A percentile compares a stretch with the other conserved stretches of the same genome.
phyloP scores from a whole-genome alignment of 2,329 filamentous ascomycete genomes.

The Triangularia setosa region DNA sequence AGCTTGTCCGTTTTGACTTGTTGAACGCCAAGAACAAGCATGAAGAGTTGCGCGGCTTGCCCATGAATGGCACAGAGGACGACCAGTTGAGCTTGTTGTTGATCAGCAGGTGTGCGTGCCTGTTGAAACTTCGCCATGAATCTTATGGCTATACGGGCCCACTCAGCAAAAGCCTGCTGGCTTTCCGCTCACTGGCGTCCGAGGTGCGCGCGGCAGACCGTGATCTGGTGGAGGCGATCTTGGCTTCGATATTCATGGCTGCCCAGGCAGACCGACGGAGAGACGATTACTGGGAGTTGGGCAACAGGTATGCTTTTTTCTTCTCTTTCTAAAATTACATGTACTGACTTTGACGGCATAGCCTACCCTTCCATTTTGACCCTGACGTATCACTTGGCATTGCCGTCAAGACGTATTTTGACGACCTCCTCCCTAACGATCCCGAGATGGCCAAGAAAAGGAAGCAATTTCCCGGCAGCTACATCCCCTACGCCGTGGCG shows the following conservation, averaged over 20 bases:
- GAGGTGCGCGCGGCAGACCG: conserved; percentile 75
- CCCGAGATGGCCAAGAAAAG: conserved; percentile 41
- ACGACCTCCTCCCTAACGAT: conserved; percentile 55
- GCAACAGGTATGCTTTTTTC: conserved; percentile 58
- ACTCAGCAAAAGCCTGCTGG: conserved; percentile 81
- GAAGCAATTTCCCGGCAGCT: conserved; percentile 48
- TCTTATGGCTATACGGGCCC: conserved; percentile 91
- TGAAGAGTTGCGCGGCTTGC: conserved; percentile 51
- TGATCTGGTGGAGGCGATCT: conserved; percentile 78
- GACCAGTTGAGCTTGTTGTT: conserved; percentile 77
- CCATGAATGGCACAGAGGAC: conserved; percentile 57
- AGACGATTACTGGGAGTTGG: conserved; percentile 63
- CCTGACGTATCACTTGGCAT: conserved; percentile 74
- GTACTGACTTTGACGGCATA: conserved; percentile 16
- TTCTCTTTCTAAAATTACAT: conserved; percentile 4
- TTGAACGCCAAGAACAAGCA: conserved; percentile 66
- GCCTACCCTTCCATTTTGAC: conserved; percentile 35
- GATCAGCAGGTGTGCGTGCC: conserved; percentile 79
- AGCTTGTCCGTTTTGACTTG: conserved; percentile 75
- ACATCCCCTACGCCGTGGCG: conserved; percentile 56
- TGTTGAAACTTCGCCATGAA: conserved; percentile 78
- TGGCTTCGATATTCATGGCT: conserved; percentile 75
- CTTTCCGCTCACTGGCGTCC: conserved; percentile 78
- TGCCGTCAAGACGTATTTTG: conserved; percentile 71
- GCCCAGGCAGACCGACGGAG: conserved; percentile 71